These are phyloP conservation scores for Irpex sp. DNA, from an alignment of 1,284 basidiomycete species.

Conservation along the genomic window DNA sequence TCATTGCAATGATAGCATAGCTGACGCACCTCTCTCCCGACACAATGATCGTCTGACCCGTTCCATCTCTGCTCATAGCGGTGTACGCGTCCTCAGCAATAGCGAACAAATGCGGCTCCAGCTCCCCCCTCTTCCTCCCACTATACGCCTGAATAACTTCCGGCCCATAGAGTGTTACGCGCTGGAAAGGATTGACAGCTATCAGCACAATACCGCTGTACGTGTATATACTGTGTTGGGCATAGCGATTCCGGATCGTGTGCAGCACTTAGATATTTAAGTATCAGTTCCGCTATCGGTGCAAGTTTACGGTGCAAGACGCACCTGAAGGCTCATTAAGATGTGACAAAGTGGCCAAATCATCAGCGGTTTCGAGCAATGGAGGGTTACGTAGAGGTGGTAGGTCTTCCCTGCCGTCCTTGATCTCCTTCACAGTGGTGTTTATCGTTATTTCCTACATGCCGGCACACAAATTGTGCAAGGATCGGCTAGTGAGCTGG, in stretches of 20 bases:
- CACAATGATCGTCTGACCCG: conserved; percentile 98
- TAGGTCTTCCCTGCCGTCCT: conserved; percentile 68
- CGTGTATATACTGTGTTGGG: conserved; percentile 96
- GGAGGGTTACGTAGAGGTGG: conserved; percentile 97
- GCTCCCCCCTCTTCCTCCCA: conserved; percentile 87
- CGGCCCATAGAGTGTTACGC: conserved; percentile 88
- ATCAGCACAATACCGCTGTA: conserved; percentile 98
- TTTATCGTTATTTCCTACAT: conserved; percentile 71
- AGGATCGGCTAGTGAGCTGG: neutral
- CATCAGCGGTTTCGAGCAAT: conserved; percentile 93
- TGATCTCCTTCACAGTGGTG: conserved; percentile 77
- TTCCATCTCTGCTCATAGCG: conserved; percentile 92
- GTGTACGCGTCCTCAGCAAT: conserved; percentile 99
- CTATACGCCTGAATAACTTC: conserved; percentile 98
- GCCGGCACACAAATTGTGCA: neutral
- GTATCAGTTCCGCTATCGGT: neutral
- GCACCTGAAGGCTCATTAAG: conserved; percentile 96
- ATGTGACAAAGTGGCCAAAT: conserved; percentile 96
- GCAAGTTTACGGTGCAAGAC: conserved; percentile 18
- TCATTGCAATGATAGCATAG: conserved; percentile 14
- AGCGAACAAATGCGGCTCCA: conserved; percentile 97
- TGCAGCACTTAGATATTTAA: conserved; percentile 70
- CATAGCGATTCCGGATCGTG: conserved; percentile 96
- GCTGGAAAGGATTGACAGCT: conserved; percentile 98
- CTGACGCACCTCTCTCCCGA: conserved; percentile 88